Evolutionary conservation across 1,284 basidiomycete species (phyloP), one percentile per base, ranked within the genome.

Genomic region (Peniophora sp.): DNA sequence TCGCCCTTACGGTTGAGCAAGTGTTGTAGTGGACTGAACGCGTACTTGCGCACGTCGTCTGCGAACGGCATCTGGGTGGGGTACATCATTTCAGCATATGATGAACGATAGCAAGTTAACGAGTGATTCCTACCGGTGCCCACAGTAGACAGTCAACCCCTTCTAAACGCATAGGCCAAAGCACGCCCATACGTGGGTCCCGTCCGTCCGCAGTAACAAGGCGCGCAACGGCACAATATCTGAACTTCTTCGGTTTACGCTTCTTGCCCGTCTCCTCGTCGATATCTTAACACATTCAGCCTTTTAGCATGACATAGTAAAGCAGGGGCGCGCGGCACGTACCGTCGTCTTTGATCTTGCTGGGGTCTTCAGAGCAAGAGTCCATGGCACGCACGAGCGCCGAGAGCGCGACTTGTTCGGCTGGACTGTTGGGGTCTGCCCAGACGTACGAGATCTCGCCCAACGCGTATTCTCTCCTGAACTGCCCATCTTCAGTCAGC

Each of bases 401-500:
- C 0, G 92, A 94, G 45, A 98, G 76, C 12, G 88, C 81, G 23
- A 93, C 80, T 67, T 97, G 91, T 45, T 91, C 82, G 46, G 79
- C 74, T 8, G 84, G 71, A 8, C 81, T 79, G 1, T 69, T 66
- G 1, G 83, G 74, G 55, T 92, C 85, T 0, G 85, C 91, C 80
- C 88, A 93, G 34, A 98, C 73, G 62, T 93, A 96, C 53, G 86
- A 83, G 22, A 95, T 76, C 67, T 99, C 95, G 35, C 89, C 84
- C 76, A 97, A 86, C 23, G 83, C 72, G 50, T 84, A 78, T 57
- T 95, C 90, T 38, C 87, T 80, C 46, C 85, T 85, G 64, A 92
- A 82, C 89, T 92, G 41, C 17, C 51, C 17, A 34, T 6, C 32
- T 32, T 25, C 38, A n/a, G 38, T 41, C n/a, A n/a, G 38, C 38